Evolutionary conservation across 768 basidiomycete species (phyloP), one percentile per base, ranked within the genome.

Genomic region (Rhodotorula toruloides): DNA sequence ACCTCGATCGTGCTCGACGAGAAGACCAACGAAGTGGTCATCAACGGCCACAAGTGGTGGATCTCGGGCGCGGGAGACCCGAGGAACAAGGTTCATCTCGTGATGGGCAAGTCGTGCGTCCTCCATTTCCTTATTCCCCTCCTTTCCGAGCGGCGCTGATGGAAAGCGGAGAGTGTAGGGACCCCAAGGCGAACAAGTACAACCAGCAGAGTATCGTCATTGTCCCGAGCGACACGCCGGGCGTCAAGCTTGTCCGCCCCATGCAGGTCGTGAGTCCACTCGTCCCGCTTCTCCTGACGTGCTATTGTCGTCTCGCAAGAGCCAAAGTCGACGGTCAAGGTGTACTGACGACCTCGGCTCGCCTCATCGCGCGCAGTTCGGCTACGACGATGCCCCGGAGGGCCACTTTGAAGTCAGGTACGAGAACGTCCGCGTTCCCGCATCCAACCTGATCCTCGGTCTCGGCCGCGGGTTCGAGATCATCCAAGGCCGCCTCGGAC

Each of bases 31-130:
- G 87, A 91, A 68, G 90, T 98, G 68, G 86, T 94, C 69, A 86
- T 99, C 67, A 93, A 89, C 74, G 96, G 93, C 0, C 91, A 92
- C 79, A 99, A 99, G 83, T 98, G 94, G 93, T 98, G 90, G 88
- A 98, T 98, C 77, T 92, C 90, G 36, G 93, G 93, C 55, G 94
- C 93, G 12, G 92, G 92, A 25, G 92, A 98, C 77, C 91, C 91
- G 50, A 83, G 93, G 67, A 88, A 87, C 67, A 85, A 84, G 63
- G 72, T 98, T 17, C 94, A 99, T 76, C 85, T 99, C 55, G 89
- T 98, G 47, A 87, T 99, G 82, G 94, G 92, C 58, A 90, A 91
- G 58, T 54, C 53, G 53, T 71, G 52, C 37, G 47, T 46, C 46
- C 9, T 40, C 42, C 3, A 31, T 1, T 34, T 37, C 6, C 21